Evolutionary conservation across 257 asterid species (phyloP).

Genomic region (Datura wrightii): DNA sequence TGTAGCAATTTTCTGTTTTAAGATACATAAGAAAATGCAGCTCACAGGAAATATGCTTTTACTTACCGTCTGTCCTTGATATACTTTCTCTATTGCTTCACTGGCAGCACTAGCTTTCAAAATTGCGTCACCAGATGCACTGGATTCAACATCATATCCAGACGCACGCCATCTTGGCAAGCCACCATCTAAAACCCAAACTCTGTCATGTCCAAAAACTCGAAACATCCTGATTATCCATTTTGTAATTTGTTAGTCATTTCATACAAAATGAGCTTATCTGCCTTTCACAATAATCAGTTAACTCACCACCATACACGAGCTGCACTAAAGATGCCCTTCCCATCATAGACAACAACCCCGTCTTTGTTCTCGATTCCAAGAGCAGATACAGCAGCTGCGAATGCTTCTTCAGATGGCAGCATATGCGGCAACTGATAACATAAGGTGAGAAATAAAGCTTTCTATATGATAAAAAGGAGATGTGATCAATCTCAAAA

Average conservation of each 20-base stretch:
- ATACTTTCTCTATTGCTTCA: conserved; percentile 93
- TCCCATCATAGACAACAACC: conserved; percentile 93
- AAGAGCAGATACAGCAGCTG: conserved; percentile 97
- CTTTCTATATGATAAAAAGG: conserved; percentile 2
- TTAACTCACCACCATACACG: conserved; percentile 98
- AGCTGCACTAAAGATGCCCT: conserved; percentile 98
- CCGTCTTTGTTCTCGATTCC: conserved; percentile 92
- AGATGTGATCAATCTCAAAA: conserved; percentile 29
- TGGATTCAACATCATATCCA: conserved; percentile 86
- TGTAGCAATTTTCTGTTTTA: background rate
- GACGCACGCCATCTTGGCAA: conserved; percentile 95
- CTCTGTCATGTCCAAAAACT: conserved; percentile 88
- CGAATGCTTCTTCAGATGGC: conserved; percentile 97
- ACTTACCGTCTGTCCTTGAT: conserved; percentile 69
- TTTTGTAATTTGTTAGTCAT: conserved; percentile 32
- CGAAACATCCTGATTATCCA: conserved; percentile 88
- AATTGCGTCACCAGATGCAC: conserved; percentile 94
- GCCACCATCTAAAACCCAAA: conserved; percentile 98
- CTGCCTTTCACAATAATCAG: background rate
- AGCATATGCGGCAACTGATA: conserved; percentile 95
- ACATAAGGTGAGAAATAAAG: conserved; percentile 36
- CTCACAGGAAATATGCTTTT: background rate
- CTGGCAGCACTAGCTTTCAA: conserved; percentile 99
- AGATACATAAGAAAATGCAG: background rate
- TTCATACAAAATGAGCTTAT: conserved; percentile 9